Base-by-base conservation (phyloP, 345 rosid genomes). In the Syzygium aromaticum region DNA sequence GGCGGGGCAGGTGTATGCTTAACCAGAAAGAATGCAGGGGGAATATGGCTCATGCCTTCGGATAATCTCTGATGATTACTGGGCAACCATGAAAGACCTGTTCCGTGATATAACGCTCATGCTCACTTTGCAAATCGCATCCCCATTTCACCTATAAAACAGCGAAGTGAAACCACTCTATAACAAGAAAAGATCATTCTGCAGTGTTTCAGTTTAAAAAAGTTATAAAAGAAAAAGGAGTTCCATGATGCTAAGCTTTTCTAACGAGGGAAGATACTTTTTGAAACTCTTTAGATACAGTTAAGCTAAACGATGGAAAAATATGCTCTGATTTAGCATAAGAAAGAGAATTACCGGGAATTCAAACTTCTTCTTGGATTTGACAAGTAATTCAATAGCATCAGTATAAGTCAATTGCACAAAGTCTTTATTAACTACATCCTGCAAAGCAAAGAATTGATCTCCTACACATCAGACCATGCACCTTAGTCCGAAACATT, bases 101-200 rank as follows among this genome's bases (percentile, higher is more conserved):
- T 90, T 98, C 99, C 2, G 99, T 98, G 87, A 98, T 95, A 90
- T 96, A 98, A 52, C 99, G 97, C 89, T 98, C 99, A 92, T 98
- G 99, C 95, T 98, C 99, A 5, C 99, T 98, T 93, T 96, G 99
- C 89, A 98, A 88, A 93, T 98, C 99, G 78, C 94, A 92, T 73
- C 99, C 99, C 99, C 99, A 98, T 91, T 95, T 93, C 88, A 98
- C 98, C 99, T 98, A 86, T 67, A 90, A 86, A 30, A 56, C 56
- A 28, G 22, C 51, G 56, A 89, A 38, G 22, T 43, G 61, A 89
- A 86, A 28, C 61, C 8, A 53, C 43, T 84, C 46, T 19, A 30
- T 28, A 51, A 33, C 17, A 19, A 84, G 61, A 84, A 54, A 54
- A 54, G 15, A 84, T 84, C 86, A 73, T 73, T 73, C 82, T 73